Base-by-base conservation (phyloP, 441 rosid genomes). In the Populus hybrid region DNA sequence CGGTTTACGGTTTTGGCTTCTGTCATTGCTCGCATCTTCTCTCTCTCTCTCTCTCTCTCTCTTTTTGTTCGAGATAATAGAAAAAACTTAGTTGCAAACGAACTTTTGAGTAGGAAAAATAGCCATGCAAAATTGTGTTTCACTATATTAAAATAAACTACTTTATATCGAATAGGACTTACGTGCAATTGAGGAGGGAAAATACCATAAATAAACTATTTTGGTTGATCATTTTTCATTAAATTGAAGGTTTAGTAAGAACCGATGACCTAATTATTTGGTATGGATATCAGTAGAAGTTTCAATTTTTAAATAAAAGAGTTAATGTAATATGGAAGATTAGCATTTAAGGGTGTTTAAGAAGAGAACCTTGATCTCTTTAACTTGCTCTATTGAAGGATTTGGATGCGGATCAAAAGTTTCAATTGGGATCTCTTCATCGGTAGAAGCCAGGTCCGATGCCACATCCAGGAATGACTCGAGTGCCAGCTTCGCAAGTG, bases 381-480 rank as follows among this genome's bases (percentile, higher is more conserved):
- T 73, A 76, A 85, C 82, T n/a, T 88, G 83, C 59, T 73, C 82
- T 74, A 42, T 78, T n/a, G 90, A 87, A 75, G 87, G 88, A 36
- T 84, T 78, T 0, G 81, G 68, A 35, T 87, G 89, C 67, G 83
- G 83, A 23, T 28, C 36, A 76, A 74, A 83, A 63, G 76, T 26
- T 38, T 16, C 6, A 32, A 28, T 14, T 12, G 81, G 66, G 3
- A 81, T 84, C 35, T 63, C 70, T 21, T 10, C 12, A 50, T 85
- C 72, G 66, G 75, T 81, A 1, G 92, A 88, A 76, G 88, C 82
- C 42, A 89, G 81, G 77, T 28, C 40, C 40, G 81, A 79, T 40
- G 84, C 82, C 30, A 87, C 84, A 32, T 89, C 90, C 77, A 91
- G 80, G 81, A 92, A 86, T 21, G 94, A 92, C 36, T 78, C 61